Evolutionary conservation across 148 eudicot genomes (phyloP).

Genomic region (Amaranthus cruentus): DNA sequence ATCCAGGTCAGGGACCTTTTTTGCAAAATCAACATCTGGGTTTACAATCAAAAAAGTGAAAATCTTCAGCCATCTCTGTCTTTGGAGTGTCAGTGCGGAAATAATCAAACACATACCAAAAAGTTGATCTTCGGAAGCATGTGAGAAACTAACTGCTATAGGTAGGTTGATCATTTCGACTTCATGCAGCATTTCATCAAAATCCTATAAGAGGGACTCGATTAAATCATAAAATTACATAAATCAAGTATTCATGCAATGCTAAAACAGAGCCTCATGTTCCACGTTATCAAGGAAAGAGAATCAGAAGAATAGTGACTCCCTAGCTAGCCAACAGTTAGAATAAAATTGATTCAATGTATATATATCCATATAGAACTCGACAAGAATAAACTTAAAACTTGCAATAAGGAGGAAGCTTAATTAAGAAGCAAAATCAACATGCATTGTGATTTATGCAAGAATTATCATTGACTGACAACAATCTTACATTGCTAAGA

Average conservation of each 20-base stretch:
- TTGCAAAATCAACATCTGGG: conserved; percentile 44
- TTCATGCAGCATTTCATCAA: conserved; percentile 31
- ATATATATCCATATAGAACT: conserved; percentile 1
- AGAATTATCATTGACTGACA: too few species aligned
- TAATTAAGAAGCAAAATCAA: neutral
- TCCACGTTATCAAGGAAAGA: neutral
- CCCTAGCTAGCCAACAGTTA: neutral
- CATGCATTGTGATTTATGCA: neutral
- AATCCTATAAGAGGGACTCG: conserved; percentile 31
- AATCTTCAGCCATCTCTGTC: conserved; percentile 5
- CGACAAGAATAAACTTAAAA: neutral
- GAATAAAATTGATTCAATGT: neutral
- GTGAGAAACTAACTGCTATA: conserved; percentile 32
- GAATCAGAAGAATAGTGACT: neutral
- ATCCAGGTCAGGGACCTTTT: conserved; percentile 41
- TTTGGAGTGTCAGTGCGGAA: neutral
- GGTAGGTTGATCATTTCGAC: conserved; percentile 34
- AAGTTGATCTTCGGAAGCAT: conserved; percentile 41
- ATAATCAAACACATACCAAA: conserved; percentile 33
- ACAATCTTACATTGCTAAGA: too few species aligned
- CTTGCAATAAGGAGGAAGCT: neutral
- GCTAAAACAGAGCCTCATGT: neutral
- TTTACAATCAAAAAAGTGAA: neutral
- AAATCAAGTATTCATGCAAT: neutral
- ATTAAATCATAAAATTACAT: conserved; percentile 4